Percentiles rank a stretch among this genome's conserved stretches.
Conservation (phyloP, 2,329 filamentous ascomycete species). For the Didymella segeticola region DNA sequence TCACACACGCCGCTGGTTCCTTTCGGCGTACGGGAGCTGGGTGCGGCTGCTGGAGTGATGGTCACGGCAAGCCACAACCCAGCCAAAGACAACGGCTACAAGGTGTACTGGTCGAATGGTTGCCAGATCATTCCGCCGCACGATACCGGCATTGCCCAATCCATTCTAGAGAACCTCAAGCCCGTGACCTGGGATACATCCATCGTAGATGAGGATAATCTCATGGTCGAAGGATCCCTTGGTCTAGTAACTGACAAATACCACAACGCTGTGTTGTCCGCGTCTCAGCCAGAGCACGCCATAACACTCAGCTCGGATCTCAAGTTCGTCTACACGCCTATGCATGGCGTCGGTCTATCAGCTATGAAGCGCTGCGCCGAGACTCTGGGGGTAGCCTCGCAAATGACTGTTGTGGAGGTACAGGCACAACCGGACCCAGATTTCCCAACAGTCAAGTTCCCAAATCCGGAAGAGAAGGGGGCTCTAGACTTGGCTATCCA, state of each 20-base stretch:
- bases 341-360: conserved; percentile 62
- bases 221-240: conserved; percentile 53
- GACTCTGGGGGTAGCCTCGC: conserved; percentile 49
- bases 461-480: conserved; percentile 70
- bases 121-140: conserved; percentile 71
- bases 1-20: conserved; percentile 69
- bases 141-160: conserved; percentile 63
- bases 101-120: conserved; percentile 70
- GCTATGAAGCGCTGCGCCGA: conserved; percentile 54
- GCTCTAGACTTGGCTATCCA: conserved; percentile 66
- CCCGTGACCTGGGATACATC: conserved; percentile 58
- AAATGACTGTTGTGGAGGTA: conserved; percentile 56
- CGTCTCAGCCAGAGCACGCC: conserved; percentile 41
- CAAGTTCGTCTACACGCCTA: conserved; percentile 62
- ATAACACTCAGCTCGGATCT: conserved; percentile 35
- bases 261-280: conserved; percentile 52
- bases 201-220: conserved; percentile 49
- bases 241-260: conserved; percentile 54
- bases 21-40: conserved; percentile 62
- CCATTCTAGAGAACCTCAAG: conserved; percentile 62
- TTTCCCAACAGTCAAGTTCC: conserved; percentile 69
- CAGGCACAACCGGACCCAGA: conserved; percentile 67
- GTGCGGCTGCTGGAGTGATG: conserved; percentile 68
- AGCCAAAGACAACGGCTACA: conserved; percentile 70
- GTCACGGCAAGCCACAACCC: conserved; percentile 72